Conservation (phyloP, 305 asterid species). For the Fraxinus albicans region DNA sequence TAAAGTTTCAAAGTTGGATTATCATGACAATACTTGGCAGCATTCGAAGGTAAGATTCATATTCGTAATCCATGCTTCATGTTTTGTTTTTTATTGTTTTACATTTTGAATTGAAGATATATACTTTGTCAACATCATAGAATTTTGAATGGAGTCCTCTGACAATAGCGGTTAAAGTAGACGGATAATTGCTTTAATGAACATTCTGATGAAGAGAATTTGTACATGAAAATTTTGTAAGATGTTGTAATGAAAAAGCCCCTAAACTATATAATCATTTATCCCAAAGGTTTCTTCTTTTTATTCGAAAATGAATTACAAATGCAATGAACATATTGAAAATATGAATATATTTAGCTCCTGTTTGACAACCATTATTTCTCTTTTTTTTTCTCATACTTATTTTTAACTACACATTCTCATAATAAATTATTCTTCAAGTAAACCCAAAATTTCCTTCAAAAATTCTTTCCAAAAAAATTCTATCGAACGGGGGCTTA, state of each 20-base stretch:
- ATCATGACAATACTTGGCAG: constrained; percentile 45
- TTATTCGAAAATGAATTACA: background rate
- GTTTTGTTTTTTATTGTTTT: background rate
- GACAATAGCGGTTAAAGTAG: background rate
- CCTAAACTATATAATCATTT: background rate
- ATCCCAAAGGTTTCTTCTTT: background rate
- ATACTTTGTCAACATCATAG: background rate
- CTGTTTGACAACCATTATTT: background rate
- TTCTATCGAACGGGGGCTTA: background rate
- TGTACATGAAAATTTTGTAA: background rate
- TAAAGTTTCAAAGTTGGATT: constrained; percentile 29
- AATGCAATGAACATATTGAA: background rate
- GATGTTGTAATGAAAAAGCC: background rate
- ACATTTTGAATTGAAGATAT: background rate
- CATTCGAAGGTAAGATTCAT: constrained; percentile 40
- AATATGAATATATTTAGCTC: background rate
- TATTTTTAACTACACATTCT: background rate
- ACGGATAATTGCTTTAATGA: background rate
- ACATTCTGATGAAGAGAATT: background rate
- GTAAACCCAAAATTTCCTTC: background rate
- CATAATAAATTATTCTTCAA: too few relatives aligned
- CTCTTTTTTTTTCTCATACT: background rate
- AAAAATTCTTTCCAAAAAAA: background rate
- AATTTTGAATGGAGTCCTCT: background rate
- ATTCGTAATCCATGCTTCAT: background rate